Evolutionary conservation across 495 filamentous ascomycete genomes (phyloP).

Genomic region (Xylaria venustula): DNA sequence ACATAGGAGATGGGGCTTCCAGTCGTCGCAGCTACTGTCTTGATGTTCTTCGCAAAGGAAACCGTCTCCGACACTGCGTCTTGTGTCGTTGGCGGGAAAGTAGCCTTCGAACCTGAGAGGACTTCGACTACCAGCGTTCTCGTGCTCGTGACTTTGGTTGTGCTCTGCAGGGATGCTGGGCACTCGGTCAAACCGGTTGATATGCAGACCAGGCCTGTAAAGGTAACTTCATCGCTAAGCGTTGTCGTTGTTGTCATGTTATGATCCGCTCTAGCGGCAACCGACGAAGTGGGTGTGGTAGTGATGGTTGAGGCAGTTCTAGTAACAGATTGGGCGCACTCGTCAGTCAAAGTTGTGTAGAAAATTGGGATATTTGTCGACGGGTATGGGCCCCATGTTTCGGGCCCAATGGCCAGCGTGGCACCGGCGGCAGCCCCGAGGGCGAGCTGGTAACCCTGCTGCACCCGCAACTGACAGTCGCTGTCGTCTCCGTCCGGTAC

Average conservation of each 20-base stretch:
- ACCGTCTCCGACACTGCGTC: conserved; percentile 30
- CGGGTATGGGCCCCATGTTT: conserved; percentile 51
- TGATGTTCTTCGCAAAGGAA: conserved; percentile 38
- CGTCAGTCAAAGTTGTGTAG: conserved; percentile 49
- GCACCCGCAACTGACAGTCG: conserved; percentile 43
- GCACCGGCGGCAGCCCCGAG: conserved; percentile 53
- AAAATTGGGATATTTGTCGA: conserved; percentile 49
- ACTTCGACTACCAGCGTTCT: conserved; percentile 37
- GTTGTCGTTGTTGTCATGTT: conserved; percentile 37
- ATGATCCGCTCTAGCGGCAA: conserved; percentile 28
- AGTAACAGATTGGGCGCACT: conserved; percentile 36
- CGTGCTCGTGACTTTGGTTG: conserved; percentile 30
- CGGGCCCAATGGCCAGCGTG: conserved; percentile 37
- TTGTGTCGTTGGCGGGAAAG: conserved; percentile 34
- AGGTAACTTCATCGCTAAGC: conserved; percentile 30
- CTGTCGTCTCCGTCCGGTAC: conserved; percentile 21
- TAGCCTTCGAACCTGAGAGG: conserved; percentile 33
- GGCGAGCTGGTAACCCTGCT: conserved; percentile 48
- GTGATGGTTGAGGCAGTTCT: conserved; percentile 18
- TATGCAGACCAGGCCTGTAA: conserved; percentile 39
- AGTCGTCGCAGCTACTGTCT: conserved; percentile 33
- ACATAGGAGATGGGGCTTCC: conserved; percentile 33
- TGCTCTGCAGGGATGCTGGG: conserved; percentile 44
- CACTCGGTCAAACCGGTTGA: conserved; percentile 43
- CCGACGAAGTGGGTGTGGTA: conserved; percentile 23